These are phyloP conservation scores for Kurtzmaniella quercitrusa DNA, from an alignment of 1,139 yeast genomes.

Conservation along the genomic window DNA sequence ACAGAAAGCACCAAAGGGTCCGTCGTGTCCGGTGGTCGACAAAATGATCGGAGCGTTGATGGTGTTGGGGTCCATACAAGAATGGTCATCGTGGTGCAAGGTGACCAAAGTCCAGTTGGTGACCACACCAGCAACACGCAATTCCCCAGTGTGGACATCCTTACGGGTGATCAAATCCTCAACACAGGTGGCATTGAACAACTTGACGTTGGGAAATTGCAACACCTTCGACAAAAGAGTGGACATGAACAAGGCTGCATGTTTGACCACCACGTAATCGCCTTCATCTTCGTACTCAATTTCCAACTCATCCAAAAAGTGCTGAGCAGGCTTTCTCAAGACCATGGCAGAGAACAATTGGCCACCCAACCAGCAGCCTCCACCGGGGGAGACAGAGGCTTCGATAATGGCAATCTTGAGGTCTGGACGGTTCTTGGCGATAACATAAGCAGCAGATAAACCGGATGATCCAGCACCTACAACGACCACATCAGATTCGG, in stretches of 20 bases:
- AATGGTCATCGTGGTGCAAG: slow-evolving; percentile 71
- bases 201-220: slow-evolving; percentile 67
- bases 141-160: slow-evolving; percentile 49
- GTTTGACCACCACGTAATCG: slow-evolving; percentile 75
- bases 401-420: slow-evolving; percentile 72
- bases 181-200: slow-evolving; percentile 78
- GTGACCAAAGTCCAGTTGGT: slow-evolving; percentile 81
- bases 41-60: slow-evolving; percentile 68
- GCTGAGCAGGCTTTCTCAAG: slow-evolving; percentile 71
- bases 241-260: slow-evolving; percentile 75
- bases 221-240: slow-evolving; percentile 68
- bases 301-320: slow-evolving; percentile 60
- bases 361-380: slow-evolving; percentile 83
- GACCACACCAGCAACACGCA: slow-evolving; percentile 74
- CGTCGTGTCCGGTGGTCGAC: slow-evolving; percentile 79
- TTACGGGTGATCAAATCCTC: slow-evolving; percentile 76
- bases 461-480: slow-evolving; percentile 83
- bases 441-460: slow-evolving; percentile 66
- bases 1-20: slow-evolving; percentile 81
- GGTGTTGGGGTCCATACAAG: slow-evolving; percentile 84
- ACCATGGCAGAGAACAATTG: slow-evolving; percentile 78
- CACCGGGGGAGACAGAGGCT: slow-evolving; percentile 74
- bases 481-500: slow-evolving; percentile 71
- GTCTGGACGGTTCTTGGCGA: slow-evolving; percentile 74
- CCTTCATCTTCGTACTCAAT: slow-evolving; percentile 77